These are phyloP conservation scores for Ophiostoma sp. DNA, from an alignment of 2,329 filamentous ascomycete genomes.

Conservation along the genomic window DNA sequence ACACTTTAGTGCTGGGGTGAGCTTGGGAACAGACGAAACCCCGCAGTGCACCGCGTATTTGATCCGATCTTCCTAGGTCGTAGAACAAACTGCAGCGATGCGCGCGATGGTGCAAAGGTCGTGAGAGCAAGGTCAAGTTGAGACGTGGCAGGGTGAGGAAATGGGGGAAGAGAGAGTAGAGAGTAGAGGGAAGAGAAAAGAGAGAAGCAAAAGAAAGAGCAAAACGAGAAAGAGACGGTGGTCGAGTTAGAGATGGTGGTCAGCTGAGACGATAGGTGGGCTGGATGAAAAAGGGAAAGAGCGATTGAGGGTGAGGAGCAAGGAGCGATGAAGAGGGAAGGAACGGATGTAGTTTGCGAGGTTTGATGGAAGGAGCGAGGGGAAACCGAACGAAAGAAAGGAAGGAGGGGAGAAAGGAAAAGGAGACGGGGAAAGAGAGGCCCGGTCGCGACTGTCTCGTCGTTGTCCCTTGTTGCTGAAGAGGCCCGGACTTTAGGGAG, in stretches of 20 bases:
- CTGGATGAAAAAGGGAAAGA: not conserved
- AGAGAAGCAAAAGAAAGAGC: not conserved
- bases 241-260: conserved; percentile 1
- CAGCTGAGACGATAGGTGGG: conserved; percentile 17
- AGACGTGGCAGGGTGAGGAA: not conserved
- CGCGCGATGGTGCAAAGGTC: not conserved
- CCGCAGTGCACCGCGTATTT: conserved; percentile 1
- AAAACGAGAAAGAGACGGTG: not conserved
- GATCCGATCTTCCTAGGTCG: not conserved
- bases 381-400: not conserved
- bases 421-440: not conserved
- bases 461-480: not conserved
- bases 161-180: not conserved
- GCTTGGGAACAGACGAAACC: conserved; percentile 6
- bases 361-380: not conserved
- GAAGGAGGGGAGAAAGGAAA: not conserved
- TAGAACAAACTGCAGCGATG: not conserved
- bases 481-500: conserved; percentile 14
- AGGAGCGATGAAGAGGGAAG: not conserved
- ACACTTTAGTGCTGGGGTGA: not conserved
- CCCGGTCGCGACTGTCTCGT: conserved; percentile 1
- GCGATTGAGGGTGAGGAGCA: not conserved
- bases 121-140: not conserved
- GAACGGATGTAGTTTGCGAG: not conserved
- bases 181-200: not conserved